These are phyloP conservation scores for Azolla pinnata DNA, from an alignment of 75 land plant species.

Conservation along the genomic window DNA sequence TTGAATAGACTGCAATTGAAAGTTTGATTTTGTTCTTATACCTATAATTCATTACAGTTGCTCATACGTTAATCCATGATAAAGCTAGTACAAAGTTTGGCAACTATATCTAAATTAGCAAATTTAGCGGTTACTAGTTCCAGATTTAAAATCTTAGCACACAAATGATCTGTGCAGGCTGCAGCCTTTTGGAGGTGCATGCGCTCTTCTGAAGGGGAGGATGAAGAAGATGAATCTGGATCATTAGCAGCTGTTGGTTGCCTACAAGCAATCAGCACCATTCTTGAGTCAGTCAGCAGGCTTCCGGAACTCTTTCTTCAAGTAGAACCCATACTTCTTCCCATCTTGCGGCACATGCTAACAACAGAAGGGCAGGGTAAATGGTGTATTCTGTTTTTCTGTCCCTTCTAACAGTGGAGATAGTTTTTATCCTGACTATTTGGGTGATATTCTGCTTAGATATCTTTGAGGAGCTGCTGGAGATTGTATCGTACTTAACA, in stretches of 20 bases:
- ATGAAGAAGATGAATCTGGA: conserved; percentile 93
- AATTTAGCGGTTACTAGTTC: too few species aligned
- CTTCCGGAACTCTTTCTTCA: conserved; percentile 85
- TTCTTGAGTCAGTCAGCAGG: conserved; percentile 90
- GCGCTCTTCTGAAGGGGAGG: conserved; percentile 81
- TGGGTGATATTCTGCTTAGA: conserved; percentile 39
- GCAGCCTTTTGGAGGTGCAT: conserved; percentile 98
- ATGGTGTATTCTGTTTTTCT: not conserved
- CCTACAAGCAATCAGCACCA: conserved; percentile 98
- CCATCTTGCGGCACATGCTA: conserved; percentile 91
- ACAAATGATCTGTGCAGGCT: conserved; percentile 37
- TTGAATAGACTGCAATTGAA: too few species aligned
- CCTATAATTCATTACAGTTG: too few species aligned
- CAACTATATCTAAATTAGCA: too few species aligned
- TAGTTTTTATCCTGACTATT: not conserved
- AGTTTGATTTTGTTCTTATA: too few species aligned
- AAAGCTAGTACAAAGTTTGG: too few species aligned
- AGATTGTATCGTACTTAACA: conserved; percentile 97
- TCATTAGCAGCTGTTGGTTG: conserved; percentile 98
- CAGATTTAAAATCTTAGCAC: not conserved
- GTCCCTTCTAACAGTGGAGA: not conserved
- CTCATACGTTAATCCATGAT: too few species aligned
- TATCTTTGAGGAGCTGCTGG: conserved; percentile 97
- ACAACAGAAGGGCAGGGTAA: conserved; percentile 98
- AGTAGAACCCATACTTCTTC: conserved; percentile 81